phyloP scores from a whole-genome alignment of 345 rosid species.

The Eucalyptus dawsonii region DNA sequence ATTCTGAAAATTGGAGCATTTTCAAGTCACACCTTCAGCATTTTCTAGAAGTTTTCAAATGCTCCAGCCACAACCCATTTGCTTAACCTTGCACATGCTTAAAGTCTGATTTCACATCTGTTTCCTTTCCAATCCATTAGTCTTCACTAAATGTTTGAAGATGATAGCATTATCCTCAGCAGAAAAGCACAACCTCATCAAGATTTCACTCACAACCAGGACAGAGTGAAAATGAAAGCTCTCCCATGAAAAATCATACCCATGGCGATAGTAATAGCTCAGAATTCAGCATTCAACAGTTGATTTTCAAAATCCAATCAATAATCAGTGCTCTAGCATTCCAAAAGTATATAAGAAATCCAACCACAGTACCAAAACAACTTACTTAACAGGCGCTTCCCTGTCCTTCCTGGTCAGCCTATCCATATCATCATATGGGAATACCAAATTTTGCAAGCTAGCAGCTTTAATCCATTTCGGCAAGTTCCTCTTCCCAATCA shows the following conservation, averaged over 20 bases:
- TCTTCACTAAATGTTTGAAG: neutral
- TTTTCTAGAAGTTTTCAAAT: neutral
- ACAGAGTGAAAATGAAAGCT: neutral
- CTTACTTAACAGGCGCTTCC: slow-evolving; percentile 91
- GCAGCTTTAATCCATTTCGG: slow-evolving; percentile 90
- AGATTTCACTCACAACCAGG: neutral
- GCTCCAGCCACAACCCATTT: neutral
- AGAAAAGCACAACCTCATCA: neutral
- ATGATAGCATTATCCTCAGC: neutral
- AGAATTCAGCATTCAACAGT: neutral
- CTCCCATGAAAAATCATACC: neutral
- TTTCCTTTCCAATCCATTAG: neutral
- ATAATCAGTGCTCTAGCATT: neutral
- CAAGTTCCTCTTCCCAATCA: slow-evolving; percentile 86
- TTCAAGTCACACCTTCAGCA: neutral
- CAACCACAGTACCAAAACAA: neutral
- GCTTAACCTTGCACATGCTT: neutral
- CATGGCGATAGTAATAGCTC: neutral
- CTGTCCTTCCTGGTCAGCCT: slow-evolving; percentile 58
- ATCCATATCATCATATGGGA: slow-evolving; percentile 90
- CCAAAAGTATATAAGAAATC: neutral
- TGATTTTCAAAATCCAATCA: neutral
- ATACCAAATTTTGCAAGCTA: slow-evolving; percentile 73
- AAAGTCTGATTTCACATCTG: neutral
- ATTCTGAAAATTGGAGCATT: neutral